phyloP scores from a whole-genome alignment of 1,139 yeast genomes.

The Yamadazyma aaseri region DNA sequence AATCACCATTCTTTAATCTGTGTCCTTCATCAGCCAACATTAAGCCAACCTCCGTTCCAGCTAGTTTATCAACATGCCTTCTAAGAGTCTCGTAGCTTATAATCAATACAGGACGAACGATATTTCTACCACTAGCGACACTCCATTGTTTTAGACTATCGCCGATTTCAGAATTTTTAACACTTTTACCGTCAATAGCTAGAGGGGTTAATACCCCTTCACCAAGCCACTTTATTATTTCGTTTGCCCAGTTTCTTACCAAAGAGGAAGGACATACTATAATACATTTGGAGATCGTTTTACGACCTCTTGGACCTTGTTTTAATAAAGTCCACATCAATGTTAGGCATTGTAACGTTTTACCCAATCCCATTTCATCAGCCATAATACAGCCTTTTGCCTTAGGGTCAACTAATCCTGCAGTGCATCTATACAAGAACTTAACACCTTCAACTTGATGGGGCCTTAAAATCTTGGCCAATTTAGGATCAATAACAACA shows the following conservation, averaged over 20 bases:
- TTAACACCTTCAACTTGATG: constrained; percentile 97
- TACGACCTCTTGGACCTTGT: constrained; percentile 87
- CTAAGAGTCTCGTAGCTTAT: constrained; percentile 95
- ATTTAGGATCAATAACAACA: constrained; percentile 89
- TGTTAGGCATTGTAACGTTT: constrained; percentile 89
- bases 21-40: constrained; percentile 97
- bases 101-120: constrained; percentile 90
- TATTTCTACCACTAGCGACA: constrained; percentile 79
- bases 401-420: constrained; percentile 80
- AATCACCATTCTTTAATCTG: constrained; percentile 90
- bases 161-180: constrained; percentile 65
- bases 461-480: constrained; percentile 84
- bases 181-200: constrained; percentile 87
- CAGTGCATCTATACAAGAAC: constrained; percentile 83
- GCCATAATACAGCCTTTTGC: constrained; percentile 99
- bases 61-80: constrained; percentile 75
- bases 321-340: constrained; percentile 89
- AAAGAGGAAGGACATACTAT: constrained; percentile 95
- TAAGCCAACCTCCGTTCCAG: constrained; percentile 81
- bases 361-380: constrained; percentile 98
- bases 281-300: constrained; percentile 84
- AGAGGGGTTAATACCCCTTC: constrained; percentile 84
- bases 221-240: constrained; percentile 93
- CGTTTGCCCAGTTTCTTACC: constrained; percentile 98
- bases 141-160: constrained; percentile 84